Percentiles rank a stretch among this genome's conserved stretches.
phyloP scores from a whole-genome alignment of 306 rosid genomes.

The Boehmeria nivea region DNA sequence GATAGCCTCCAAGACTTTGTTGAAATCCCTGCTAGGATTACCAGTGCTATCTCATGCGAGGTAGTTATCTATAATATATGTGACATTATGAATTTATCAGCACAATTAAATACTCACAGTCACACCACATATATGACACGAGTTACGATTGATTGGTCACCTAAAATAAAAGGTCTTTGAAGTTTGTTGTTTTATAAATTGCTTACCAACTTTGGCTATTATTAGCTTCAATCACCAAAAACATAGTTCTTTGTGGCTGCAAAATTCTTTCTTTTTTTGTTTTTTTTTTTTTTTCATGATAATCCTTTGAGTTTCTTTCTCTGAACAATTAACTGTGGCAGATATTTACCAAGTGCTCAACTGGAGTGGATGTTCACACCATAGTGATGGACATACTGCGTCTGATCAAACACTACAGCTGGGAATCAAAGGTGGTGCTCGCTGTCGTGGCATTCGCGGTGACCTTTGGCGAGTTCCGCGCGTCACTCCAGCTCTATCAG shows the following conservation, averaged over 20 bases:
- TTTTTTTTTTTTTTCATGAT: no score
- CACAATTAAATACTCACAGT: no score
- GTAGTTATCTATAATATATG: neutral
- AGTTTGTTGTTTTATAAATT: no score
- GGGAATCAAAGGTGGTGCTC: constrained; percentile 65
- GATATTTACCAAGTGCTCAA: constrained; percentile 43
- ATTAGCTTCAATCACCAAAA: no score
- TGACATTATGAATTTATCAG: no score
- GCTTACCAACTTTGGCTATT: no score
- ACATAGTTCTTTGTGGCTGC: no score
- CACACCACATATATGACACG: no score
- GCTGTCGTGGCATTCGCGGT: constrained; percentile 53
- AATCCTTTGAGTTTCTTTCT: no score
- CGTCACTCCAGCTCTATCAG: constrained; percentile 36
- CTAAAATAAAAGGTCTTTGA: no score
- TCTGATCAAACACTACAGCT: constrained; percentile 41
- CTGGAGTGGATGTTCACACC: constrained; percentile 46
- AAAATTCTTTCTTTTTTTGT: no score
- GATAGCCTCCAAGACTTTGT: constrained; percentile 3
- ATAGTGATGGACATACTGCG: constrained; percentile 47
- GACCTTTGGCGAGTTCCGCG: constrained; percentile 54
- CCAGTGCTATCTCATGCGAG: constrained; percentile 9
- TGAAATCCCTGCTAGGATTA: constrained; percentile 8
- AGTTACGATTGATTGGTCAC: no score
- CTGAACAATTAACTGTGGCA: constrained; percentile 1